phyloP scores from a whole-genome alignment of 805 yeast species.

The Candida odintsovae region DNA sequence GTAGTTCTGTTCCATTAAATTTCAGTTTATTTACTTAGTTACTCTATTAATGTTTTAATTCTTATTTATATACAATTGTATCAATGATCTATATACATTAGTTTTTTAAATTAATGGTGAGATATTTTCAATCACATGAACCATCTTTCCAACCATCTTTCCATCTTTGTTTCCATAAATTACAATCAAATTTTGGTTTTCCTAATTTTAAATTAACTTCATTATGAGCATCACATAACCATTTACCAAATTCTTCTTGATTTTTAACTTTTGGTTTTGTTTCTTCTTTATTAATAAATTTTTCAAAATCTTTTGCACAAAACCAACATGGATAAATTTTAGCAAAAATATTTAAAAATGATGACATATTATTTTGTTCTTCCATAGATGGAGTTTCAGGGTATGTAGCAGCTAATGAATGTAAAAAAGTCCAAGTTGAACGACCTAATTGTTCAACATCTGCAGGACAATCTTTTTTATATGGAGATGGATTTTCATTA shows the following conservation, averaged over 20 bases:
- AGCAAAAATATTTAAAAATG: constrained; percentile 66
- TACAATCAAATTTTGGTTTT: constrained; percentile 80
- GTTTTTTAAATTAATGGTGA: no score
- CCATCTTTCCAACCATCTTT: constrained; percentile 82
- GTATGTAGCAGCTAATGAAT: constrained; percentile 83
- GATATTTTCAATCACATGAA: constrained; percentile 39
- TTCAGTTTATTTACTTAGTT: constrained; percentile 27
- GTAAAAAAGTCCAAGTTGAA: constrained; percentile 89
- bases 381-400: constrained; percentile 59
- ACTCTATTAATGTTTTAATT: no score
- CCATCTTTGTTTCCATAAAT: constrained; percentile 92
- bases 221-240: constrained; percentile 96
- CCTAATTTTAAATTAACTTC: constrained; percentile 85
- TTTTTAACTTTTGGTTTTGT: constrained; percentile 51
- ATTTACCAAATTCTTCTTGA: constrained; percentile 76
- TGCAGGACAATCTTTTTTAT: constrained; percentile 66
- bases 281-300: constrained; percentile 43
- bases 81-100: no score
- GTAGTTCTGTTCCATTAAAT: constrained; percentile 83
- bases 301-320: constrained; percentile 81
- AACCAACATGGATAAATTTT: constrained; percentile 89
- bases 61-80: not conserved
- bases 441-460: constrained; percentile 77
- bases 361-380: constrained; percentile 66
- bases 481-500: constrained; percentile 14